Evolutionary conservation across 768 basidiomycete genomes (phyloP).

Genomic region (Pisolithus sp.): DNA sequence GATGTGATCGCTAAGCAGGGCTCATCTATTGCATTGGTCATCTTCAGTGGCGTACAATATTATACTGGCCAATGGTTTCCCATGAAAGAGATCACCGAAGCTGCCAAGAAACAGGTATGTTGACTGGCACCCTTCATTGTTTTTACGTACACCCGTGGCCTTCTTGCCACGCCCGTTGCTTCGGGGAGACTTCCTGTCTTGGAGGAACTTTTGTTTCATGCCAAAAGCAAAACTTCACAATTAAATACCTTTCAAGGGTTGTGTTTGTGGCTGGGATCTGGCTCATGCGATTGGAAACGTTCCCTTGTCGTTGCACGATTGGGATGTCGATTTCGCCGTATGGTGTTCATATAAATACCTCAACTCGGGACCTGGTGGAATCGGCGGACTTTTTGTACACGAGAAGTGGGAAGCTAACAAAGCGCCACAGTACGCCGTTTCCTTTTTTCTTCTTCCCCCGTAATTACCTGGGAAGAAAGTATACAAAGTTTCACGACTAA

Average conservation of each 20-base stretch:
- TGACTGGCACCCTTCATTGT: conserved; percentile 14
- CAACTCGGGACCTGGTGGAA: conserved; percentile 95
- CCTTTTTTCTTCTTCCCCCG: conserved; percentile 7
- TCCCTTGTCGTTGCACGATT: conserved; percentile 80
- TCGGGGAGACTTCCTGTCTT: background rate
- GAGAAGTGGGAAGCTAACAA: conserved; percentile 66
- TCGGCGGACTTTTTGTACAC: conserved; percentile 89
- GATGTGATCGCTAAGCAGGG: conserved; percentile 67
- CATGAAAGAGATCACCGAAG: conserved; percentile 75
- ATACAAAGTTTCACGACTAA: background rate
- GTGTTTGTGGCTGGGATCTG: conserved; percentile 92
- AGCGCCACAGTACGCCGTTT: conserved; percentile 52
- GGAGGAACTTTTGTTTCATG: conserved; percentile 5
- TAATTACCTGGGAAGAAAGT: background rate
- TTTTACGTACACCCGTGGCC: conserved; percentile 21
- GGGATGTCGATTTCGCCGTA: conserved; percentile 95
- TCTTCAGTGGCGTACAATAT: conserved; percentile 93
- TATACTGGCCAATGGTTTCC: conserved; percentile 96
- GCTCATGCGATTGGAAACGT: conserved; percentile 96
- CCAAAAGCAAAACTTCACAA: conserved; percentile 6
- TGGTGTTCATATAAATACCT: conserved; percentile 99
- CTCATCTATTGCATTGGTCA: conserved; percentile 75
- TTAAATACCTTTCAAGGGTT: conserved; percentile 52
- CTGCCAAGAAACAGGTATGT: conserved; percentile 74
- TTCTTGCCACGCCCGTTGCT: conserved; percentile 2